phyloP scores from a whole-genome alignment of 495 filamentous ascomycete genomes.

The Rusavskia elegans region DNA sequence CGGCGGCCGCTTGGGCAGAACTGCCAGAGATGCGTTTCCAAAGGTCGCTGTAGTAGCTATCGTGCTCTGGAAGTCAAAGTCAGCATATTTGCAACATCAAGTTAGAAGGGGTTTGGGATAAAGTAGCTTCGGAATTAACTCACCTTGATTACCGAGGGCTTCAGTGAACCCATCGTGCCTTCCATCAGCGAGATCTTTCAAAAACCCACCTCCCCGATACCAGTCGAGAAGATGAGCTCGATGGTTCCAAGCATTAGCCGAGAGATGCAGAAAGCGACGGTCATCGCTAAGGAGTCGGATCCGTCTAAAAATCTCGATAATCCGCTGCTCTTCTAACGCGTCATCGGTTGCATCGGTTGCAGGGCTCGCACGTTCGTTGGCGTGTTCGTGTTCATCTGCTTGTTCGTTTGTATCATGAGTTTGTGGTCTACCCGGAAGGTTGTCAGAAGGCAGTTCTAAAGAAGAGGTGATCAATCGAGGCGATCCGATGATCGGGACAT shows the following conservation, averaged over 20 bases:
- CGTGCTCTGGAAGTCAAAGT: neutral
- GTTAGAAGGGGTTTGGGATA: no score
- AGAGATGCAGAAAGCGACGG: neutral
- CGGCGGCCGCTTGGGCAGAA: neutral
- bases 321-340: neutral
- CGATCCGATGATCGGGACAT: no score
- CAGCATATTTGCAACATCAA: no score
- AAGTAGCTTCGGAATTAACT: no score
- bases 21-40: neutral
- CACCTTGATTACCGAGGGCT: neutral
- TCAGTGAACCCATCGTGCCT: neutral
- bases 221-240: neutral
- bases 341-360: neutral
- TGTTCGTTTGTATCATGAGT: no score
- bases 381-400: no score
- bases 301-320: neutral
- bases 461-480: no score
- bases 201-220: neutral
- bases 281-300: neutral
- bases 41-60: neutral
- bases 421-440: no score
- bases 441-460: no score
- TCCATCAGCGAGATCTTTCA: neutral
- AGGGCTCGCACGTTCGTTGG: no score
- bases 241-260: neutral